A percentile compares a stretch with the other conserved stretches of the same genome.
phyloP scores from a whole-genome alignment of 1,139 yeast species.

The Taiozyma sp. region DNA sequence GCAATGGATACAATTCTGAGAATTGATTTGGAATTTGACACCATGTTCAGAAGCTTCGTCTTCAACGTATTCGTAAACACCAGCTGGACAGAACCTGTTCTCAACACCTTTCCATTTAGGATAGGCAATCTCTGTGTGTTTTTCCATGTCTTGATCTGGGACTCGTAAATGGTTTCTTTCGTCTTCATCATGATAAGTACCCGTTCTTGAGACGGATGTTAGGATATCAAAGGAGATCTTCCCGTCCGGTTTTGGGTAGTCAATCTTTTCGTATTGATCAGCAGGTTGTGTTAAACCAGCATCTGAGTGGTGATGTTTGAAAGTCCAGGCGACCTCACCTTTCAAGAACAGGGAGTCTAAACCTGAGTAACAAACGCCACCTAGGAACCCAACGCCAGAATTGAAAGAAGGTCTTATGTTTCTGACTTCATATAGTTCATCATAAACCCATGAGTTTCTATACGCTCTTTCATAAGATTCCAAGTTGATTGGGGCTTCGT shows the following conservation, averaged over 20 bases:
- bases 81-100: slow-evolving; percentile 94
- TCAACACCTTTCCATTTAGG: slow-evolving; percentile 84
- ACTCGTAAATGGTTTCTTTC: slow-evolving; percentile 86
- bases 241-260: slow-evolving; percentile 94
- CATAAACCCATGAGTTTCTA: slow-evolving; percentile 76
- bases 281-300: slow-evolving; percentile 71
- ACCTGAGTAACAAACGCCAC: slow-evolving; percentile 84
- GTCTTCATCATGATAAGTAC: slow-evolving; percentile 93
- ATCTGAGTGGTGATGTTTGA: slow-evolving; percentile 67
- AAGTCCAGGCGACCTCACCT: slow-evolving; percentile 88
- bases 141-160: slow-evolving; percentile 62
- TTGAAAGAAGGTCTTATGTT: slow-evolving; percentile 91
- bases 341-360: slow-evolving; percentile 71
- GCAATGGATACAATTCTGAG: slow-evolving; percentile 97
- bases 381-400: slow-evolving; percentile 59
- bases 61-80: slow-evolving; percentile 89
- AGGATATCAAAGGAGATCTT: slow-evolving; percentile 82
- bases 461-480: slow-evolving; percentile 57
- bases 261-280: slow-evolving; percentile 58
- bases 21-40: slow-evolving; percentile 84
- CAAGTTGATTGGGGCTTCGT: slow-evolving; percentile 43
- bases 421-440: slow-evolving; percentile 78
- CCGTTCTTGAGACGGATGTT: slow-evolving; percentile 92
- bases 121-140: slow-evolving; percentile 65
- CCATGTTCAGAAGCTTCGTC: slow-evolving; percentile 54